Evolutionary conservation across 208 protist species (phyloP).

Genomic region (Tritrichomonas foetus): DNA sequence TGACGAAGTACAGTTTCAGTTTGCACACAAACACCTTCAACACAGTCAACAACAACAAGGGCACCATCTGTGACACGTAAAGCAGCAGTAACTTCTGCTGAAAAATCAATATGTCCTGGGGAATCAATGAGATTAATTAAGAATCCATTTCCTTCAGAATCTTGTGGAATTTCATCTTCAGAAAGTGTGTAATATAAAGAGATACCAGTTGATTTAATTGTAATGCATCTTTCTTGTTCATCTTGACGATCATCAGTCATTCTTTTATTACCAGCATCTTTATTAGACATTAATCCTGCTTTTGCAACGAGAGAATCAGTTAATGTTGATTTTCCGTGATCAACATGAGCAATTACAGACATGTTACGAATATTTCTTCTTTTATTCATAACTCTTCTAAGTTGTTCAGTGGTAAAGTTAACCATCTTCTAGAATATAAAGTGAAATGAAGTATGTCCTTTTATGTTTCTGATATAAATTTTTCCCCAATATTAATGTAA

Average conservation of each 20-base stretch:
- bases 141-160: conserved; percentile 62
- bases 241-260: conserved; percentile 82
- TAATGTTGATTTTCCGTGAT: conserved; percentile 83
- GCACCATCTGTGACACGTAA: conserved; percentile 98
- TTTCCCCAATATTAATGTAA: no score
- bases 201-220: conserved; percentile 98
- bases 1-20: conserved; percentile 97
- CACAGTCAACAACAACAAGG: conserved; percentile 95
- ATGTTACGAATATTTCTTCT: conserved; percentile 82
- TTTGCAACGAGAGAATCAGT: conserved; percentile 83
- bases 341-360: conserved; percentile 71
- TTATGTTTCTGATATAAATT: no score
- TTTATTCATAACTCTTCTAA: conserved; percentile 77
- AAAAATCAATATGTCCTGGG: conserved; percentile 98
- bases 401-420: conserved; percentile 75
- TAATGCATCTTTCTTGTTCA: conserved; percentile 97
- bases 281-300: conserved; percentile 70
- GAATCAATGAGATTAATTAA: conserved; percentile 97
- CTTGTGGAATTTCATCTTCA: conserved; percentile 62
- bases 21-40: conserved; percentile 98
- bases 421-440: conserved; percentile 54
- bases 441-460: background rate
- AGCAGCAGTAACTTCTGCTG: conserved; percentile 95
- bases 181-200: conserved; percentile 89
- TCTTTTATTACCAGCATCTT: conserved; percentile 75